Evolutionary conservation across 768 basidiomycete species (phyloP).

Genomic region (Tulasnella sp.): DNA sequence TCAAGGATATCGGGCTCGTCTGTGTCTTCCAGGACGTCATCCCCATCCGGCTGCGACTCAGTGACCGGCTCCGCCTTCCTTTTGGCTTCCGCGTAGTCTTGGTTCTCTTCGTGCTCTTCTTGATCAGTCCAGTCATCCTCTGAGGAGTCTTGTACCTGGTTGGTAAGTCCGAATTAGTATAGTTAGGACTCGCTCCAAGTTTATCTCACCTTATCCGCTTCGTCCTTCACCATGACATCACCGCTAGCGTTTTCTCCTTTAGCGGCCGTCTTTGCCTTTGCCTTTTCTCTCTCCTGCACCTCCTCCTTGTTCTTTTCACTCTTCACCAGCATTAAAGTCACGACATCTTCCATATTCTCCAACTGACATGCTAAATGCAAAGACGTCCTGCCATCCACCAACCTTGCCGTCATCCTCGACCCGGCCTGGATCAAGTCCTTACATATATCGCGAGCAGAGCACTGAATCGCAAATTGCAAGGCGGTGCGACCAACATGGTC

Average conservation of each 20-base stretch:
- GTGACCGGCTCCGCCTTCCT: conserved; percentile 15
- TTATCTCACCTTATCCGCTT: conserved; percentile 21
- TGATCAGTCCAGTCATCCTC: conserved; percentile 6
- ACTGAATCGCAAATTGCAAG: conserved; percentile 48
- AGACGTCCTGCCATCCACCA: conserved; percentile 46
- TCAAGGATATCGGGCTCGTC: conserved; percentile 46
- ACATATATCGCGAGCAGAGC: conserved; percentile 37
- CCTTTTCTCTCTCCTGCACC: conserved; percentile 22
- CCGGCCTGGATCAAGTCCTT: conserved; percentile 44
- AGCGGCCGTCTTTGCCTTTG: conserved; percentile 14
- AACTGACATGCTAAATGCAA: conserved; percentile 47
- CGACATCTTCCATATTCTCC: conserved; percentile 23
- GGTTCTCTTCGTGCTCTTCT: conserved; percentile 10
- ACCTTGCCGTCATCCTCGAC: conserved; percentile 43
- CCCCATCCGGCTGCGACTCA: conserved; percentile 14
- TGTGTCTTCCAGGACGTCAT: conserved; percentile 37
- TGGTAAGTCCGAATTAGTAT: no score
- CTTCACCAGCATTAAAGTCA: conserved; percentile 42
- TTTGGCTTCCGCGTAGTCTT: conserved; percentile 33
- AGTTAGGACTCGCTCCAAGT: no score
- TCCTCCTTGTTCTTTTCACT: conserved; percentile 31
- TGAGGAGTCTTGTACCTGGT: conserved; percentile 19
- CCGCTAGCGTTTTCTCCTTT: background rate
- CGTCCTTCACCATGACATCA: conserved; percentile 17
- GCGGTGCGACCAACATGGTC: conserved; percentile 54